These are phyloP conservation scores for Boechera divaricarpa DNA, from an alignment of 345 rosid genomes.

Conservation along the genomic window DNA sequence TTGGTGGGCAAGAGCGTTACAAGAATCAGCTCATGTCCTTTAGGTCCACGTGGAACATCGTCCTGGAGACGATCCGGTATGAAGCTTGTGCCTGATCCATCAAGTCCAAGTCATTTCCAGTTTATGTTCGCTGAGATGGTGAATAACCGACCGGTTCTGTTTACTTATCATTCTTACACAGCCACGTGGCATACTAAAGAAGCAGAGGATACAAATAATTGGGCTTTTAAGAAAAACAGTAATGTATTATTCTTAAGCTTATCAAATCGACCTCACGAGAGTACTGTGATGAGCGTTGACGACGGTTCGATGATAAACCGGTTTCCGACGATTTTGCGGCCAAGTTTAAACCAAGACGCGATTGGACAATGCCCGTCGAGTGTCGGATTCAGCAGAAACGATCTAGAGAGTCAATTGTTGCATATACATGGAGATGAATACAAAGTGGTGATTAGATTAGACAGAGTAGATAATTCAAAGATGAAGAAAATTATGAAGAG, in stretches of 20 bases:
- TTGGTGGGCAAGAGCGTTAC: slow-evolving; percentile 50
- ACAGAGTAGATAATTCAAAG: slow-evolving; percentile 13
- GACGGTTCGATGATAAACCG: slow-evolving; percentile 20
- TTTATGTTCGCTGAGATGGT: slow-evolving; percentile 73
- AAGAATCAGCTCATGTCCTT: slow-evolving; percentile 67
- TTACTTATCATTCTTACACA: slow-evolving; percentile 53
- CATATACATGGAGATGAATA: slow-evolving; percentile 73
- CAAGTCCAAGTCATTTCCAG: slow-evolving; percentile 56
- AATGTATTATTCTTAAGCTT: slow-evolving; percentile 54
- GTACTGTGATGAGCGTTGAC: slow-evolving; percentile 49
- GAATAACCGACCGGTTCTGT: slow-evolving; percentile 54
- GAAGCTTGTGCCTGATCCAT: slow-evolving; percentile 52
- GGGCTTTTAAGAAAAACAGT: slow-evolving; percentile 14
- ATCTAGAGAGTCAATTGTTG: slow-evolving; percentile 37
- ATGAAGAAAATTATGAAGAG: slow-evolving; percentile 30
- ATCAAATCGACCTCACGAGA: slow-evolving; percentile 55
- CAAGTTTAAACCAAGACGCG: slow-evolving; percentile 40
- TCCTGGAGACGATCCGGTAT: slow-evolving; percentile 83
- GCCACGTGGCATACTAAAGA: slow-evolving; percentile 57
- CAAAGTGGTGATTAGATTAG: slow-evolving; percentile 55
- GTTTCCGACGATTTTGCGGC: slow-evolving; percentile 50
- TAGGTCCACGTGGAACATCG: slow-evolving; percentile 81
- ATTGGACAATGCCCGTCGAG: slow-evolving; percentile 35
- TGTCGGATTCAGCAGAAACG: slow-evolving; percentile 36
- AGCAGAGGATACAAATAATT: slow-evolving; percentile 42